Base-by-base conservation (phyloP, 192 early-diverging fungal species). In the Backusella mclennaniae region DNA sequence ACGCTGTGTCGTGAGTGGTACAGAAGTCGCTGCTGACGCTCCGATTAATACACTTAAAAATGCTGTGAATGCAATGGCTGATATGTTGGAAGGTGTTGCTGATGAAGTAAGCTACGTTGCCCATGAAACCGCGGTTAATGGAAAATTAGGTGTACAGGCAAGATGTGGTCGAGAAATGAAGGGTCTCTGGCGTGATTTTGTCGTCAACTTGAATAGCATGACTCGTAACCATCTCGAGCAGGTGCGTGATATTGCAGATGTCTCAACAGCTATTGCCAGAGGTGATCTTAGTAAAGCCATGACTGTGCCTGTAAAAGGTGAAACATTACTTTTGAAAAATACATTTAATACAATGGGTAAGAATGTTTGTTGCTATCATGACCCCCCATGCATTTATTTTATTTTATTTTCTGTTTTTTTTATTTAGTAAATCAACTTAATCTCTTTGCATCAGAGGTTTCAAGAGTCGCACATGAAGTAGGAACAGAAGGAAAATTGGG, bases 321-420 rank as follows among this genome's bases (percentile, higher is more conserved):
- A 95, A 75, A 93, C 92, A 36, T 82, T 87, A n/a, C 86, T 90
- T 49, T 80, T 94, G 0, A 94, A 94, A 77, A 82, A 89, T 31
- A 93, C 92, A 2, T 91, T 94, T 35, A 94, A 94, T 79, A 86
- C 83, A 5, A 90, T 94, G 89, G 93, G 90, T 84, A 89, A 88
- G 77, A 73, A 26, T 71, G 29, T 33, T 68, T 35, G 14, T n/a
- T 68, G 33, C 35, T 68, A 36, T 68, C 67, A 36, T 68, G 29
- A 33, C 29, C 67, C 35, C 35, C 11, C 21, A 36, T 15, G 19
- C 17, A 38, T 39, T 14, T 35, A 36, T 17, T 33, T 56, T 21
- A 56, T 38, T 56, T 36, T 71, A 14, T 38, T 19, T 68, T 36
- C 52, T 21, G 56, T 9, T 75, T 41, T 66, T 0, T 56, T 19